Evolutionary conservation across 768 basidiomycete genomes (phyloP), one percentile per base, ranked within the genome.

Genomic region (Kwoniella europaea): DNA sequence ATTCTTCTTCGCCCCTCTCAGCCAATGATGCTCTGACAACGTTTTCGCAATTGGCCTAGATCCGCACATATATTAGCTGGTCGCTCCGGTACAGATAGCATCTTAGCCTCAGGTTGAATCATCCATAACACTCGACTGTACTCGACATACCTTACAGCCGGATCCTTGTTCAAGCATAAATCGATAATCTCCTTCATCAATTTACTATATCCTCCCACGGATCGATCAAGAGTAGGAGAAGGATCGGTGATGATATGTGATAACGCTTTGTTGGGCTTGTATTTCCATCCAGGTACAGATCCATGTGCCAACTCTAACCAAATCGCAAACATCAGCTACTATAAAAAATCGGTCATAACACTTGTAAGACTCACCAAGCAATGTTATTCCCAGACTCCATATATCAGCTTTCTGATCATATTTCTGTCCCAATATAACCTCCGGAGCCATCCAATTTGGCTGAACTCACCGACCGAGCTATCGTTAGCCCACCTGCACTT

Each of bases 381-480:
- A 91, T n/a, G 94, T 96, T 69, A 98, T 94, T 13, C 93, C 95
- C 81, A 97, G 92, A 68, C 92, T 94, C 94, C 94, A 98, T 68
- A 98, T 94, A 79, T 98, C 95, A 20, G 93, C 93, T 73, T 90
- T 82, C 1, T 75, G 66, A 65, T 95, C 93, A 81, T 95, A 96
- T 66, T 89, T 88, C 74, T 88, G 88, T 61, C 93, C 91, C 74
- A 91, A 88, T 58, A 98, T 92, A 24, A 97, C 88, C 76, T 98
- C 95, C 1, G 95, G 95, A 0, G 95, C 93, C 94, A 97, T 98
- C 93, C 93, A 97, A 81, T 92, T 93, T 1, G 95, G 95, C 89
- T 78, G 61, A 90, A 24, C 6, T 6, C 13, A 50, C 46, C 35
- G 35, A 35, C 6, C 35, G 35, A 35, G 35, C 35, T 35, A 35